Evolutionary conservation across 2,329 filamentous ascomycete genomes (phyloP), one percentile per base, ranked within the genome.

Genomic region (Dothideomycetidae sp.): DNA sequence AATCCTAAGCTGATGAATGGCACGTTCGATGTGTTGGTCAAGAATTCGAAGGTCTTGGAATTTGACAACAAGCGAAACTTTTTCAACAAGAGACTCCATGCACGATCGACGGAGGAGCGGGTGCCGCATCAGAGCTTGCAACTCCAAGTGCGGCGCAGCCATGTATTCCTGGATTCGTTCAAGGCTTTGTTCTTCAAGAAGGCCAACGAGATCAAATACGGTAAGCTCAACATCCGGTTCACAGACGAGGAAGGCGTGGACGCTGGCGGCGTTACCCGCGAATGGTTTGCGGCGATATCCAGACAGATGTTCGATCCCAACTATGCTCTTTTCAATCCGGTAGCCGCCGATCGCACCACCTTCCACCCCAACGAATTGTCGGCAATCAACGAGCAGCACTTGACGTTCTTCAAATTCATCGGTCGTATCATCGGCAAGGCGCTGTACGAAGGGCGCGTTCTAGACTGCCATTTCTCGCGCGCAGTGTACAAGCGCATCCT

Each of bases 11-110:
- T 98, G 46, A 98, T 98, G 92, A 94, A 88, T 42, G 90, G 90
- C 37, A 94, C 88, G 2, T 94, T 98, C 61, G 86, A 88, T 9
- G 70, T 98, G 11, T 64, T 98, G 33, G 90, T 96, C 45, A 94
- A 93, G 67, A 98, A 98, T 54, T 92, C 90, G 16, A 98, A 96
- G 68, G 92, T 98, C 3, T 68, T 98, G 10, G 90, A 98, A 54
- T 98, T 98, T 52, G 90, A 98, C 63, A 98, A 98, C 66, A 98
- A 98, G 67, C 85, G 90, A 51, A 96, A 93, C 62, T 98, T 92
- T 69, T 98, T 98, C 68, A 94, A 77, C 55, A 81, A 90, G 43
- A 86, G 84, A 52, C 78, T 98, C 9, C 90, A 98, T 58, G 73
- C 73, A 31, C 74, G 81, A 35, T 71, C 71, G 37, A 72, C 73